A percentile compares a stretch with the other conserved stretches of the same genome.
Evolutionary conservation across 2,329 filamentous ascomycete genomes (phyloP).

Genomic region (Pseudogymnoascus sp.): DNA sequence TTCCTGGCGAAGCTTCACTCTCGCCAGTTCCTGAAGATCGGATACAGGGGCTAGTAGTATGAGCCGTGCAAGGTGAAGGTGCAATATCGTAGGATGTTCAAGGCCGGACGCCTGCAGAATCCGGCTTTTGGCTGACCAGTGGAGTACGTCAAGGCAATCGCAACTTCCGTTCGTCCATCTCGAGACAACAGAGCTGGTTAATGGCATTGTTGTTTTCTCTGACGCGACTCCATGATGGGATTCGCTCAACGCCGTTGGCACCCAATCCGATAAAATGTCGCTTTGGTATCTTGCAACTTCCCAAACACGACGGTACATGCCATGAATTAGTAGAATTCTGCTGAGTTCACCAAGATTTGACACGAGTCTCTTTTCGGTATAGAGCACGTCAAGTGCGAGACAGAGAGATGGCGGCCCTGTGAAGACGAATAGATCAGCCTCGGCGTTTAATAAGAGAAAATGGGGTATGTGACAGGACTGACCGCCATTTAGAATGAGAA

Average conservation of each 20-base stretch:
- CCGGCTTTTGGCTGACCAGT: constrained; percentile 47
- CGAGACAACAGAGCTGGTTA: constrained; percentile 19
- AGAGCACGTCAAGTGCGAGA: constrained; percentile 31
- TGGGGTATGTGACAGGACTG: not conserved
- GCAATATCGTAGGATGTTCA: constrained; percentile 46
- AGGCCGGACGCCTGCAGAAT: constrained; percentile 40
- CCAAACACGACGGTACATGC: constrained; percentile 38
- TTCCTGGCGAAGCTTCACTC: constrained; percentile 24
- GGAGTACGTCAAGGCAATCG: constrained; percentile 44
- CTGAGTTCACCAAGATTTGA: constrained; percentile 36
- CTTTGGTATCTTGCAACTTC: constrained; percentile 28
- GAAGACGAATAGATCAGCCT: not conserved
- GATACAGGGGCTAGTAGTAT: constrained; percentile 33
- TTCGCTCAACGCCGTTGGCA: constrained; percentile 12
- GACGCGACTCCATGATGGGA: constrained; percentile 1
- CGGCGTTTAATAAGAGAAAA: not conserved
- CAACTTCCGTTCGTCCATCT: constrained; percentile 38
- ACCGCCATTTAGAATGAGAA: constrained; percentile 10
- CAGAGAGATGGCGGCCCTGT: constrained; percentile 8
- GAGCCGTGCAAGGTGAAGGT: constrained; percentile 46
- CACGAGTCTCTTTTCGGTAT: constrained; percentile 37
- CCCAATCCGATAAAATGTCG: constrained; percentile 16
- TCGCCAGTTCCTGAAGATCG: constrained; percentile 10
- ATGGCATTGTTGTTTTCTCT: constrained; percentile 8
- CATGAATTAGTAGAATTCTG: constrained; percentile 37